Evolutionary conservation across 495 filamentous ascomycete species (phyloP).

Genomic region (Penicillium verhagenii): DNA sequence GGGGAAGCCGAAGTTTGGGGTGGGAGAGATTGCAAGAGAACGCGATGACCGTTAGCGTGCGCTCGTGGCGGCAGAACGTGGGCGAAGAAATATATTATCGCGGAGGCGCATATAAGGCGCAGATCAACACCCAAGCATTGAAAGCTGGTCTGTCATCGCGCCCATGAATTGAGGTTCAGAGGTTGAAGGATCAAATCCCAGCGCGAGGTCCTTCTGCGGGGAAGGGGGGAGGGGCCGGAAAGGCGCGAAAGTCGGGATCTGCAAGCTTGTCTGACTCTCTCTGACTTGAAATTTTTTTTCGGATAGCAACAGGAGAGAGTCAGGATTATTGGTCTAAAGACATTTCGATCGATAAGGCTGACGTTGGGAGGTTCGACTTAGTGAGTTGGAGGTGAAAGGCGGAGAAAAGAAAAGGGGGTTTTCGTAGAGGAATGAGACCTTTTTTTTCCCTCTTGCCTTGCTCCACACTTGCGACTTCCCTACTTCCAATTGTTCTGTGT

Average conservation of each 20-base stretch:
- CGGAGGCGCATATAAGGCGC: conserved; percentile 25
- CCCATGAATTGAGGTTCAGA: conserved; percentile 27
- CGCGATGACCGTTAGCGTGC: conserved; percentile 23
- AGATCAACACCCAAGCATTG: conserved; percentile 39
- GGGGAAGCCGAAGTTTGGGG: conserved; percentile 3
- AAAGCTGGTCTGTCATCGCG: conserved; percentile 33
- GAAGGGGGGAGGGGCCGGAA: conserved; percentile 14
- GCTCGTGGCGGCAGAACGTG: conserved; percentile 36
- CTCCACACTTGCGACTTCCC: too few relatives aligned
- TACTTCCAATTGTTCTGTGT: too few relatives aligned
- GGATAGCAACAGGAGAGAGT: not conserved
- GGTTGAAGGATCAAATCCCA: conserved; percentile 4
- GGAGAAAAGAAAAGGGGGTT: not conserved
- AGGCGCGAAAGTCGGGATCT: conserved; percentile 3
- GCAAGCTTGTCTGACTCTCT: not conserved
- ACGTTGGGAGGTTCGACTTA: not conserved
- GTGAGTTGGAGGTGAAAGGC: not conserved
- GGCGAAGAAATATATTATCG: conserved; percentile 21
- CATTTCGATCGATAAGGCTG: not conserved
- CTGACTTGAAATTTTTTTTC: not conserved
- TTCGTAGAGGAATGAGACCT: not conserved
- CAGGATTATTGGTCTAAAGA: too few relatives aligned
- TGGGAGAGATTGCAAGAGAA: conserved; percentile 6
- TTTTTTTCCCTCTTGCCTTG: not conserved
- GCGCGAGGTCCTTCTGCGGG: conserved; percentile 18